phyloP scores from a whole-genome alignment of 495 filamentous ascomycete genomes.

The Coniosporium apollinis region DNA sequence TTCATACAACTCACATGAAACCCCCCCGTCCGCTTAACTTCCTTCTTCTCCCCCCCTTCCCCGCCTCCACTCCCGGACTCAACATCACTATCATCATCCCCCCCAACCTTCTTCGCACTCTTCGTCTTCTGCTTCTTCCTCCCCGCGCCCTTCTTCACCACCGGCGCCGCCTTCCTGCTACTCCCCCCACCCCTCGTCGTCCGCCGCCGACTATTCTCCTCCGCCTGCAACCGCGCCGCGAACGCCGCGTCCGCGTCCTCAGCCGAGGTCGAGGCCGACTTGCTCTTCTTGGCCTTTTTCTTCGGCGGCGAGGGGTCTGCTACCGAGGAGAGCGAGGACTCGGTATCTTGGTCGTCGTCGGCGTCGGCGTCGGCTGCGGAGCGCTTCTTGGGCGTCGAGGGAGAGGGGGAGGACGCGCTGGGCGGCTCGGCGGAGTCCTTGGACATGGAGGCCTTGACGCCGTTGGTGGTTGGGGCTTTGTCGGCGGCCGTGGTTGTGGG shows the following conservation, averaged over 20 bases:
- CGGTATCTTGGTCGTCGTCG: constrained; percentile 20
- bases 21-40: constrained; percentile 46
- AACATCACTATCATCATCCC: constrained; percentile 65
- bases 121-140: constrained; percentile 58
- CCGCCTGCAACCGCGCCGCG: constrained; percentile 77
- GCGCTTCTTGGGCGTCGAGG: constrained; percentile 15
- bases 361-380: constrained; percentile 15
- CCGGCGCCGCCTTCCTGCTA: constrained; percentile 22
- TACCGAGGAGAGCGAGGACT: constrained; percentile 9
- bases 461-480: constrained; percentile 32
- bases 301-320: constrained; percentile 22
- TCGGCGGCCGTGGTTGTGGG: constrained; percentile 16
- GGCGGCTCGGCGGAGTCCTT: constrained; percentile 7
- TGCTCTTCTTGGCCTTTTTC: constrained; percentile 38
- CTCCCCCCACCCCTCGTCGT: constrained; percentile 50
- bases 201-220: constrained; percentile 62
- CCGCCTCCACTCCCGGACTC: constrained; percentile 43
- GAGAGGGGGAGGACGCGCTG: background rate
- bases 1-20: constrained; percentile 41
- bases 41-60: constrained; percentile 34
- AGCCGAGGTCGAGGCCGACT: constrained; percentile 9
- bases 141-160: constrained; percentile 32
- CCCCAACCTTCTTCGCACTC: constrained; percentile 56
- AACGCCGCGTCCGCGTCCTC: constrained; percentile 67
- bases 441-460: constrained; percentile 8